Evolutionary conservation across 176 grass and related monocot genomes (phyloP).

Genomic region (Tillandsia fasciculata): DNA sequence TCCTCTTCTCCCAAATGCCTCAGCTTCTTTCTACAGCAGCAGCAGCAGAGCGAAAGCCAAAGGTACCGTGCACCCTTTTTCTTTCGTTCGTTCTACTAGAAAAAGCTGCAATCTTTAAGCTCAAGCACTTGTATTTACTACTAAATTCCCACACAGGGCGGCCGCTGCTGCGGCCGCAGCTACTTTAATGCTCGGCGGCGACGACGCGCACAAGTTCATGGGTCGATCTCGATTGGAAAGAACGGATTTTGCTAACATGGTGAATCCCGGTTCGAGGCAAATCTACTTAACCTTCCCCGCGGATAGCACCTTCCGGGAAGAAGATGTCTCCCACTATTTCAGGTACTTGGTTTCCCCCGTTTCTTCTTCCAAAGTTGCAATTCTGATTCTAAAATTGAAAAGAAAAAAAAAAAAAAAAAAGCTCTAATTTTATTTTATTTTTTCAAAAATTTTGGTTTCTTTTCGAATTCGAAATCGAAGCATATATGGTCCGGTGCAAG

Average conservation of each 20-base stretch:
- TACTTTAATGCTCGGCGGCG: constrained; percentile 63
- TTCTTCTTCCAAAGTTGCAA: neutral
- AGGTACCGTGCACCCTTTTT: constrained; percentile 32
- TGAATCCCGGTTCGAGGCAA: constrained; percentile 81
- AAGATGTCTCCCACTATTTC: constrained; percentile 98
- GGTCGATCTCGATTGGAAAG: constrained; percentile 48
- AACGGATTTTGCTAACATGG: constrained; percentile 49
- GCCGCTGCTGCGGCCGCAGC: constrained; percentile 49
- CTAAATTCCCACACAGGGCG: constrained; percentile 37
- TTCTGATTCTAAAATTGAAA: neutral
- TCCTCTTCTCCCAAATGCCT: constrained; percentile 66
- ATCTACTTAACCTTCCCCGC: constrained; percentile 99
- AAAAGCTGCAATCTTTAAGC: neutral
- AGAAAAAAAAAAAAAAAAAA: too few species aligned
- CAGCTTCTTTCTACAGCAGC: constrained; percentile 71
- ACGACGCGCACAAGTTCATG: constrained; percentile 81
- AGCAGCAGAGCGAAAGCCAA: constrained; percentile 90
- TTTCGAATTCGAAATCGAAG: constrained; percentile 26
- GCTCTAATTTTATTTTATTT: neutral
- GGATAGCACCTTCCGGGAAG: constrained; percentile 96
- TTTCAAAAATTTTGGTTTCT: neutral
- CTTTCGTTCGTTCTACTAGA: neutral
- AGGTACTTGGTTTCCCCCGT: constrained; percentile 30
- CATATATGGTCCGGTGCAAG: constrained; percentile 95
- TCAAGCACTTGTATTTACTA: neutral